Base-by-base conservation (phyloP, 495 filamentous ascomycete species). In the Hyaloscypha finlandica region DNA sequence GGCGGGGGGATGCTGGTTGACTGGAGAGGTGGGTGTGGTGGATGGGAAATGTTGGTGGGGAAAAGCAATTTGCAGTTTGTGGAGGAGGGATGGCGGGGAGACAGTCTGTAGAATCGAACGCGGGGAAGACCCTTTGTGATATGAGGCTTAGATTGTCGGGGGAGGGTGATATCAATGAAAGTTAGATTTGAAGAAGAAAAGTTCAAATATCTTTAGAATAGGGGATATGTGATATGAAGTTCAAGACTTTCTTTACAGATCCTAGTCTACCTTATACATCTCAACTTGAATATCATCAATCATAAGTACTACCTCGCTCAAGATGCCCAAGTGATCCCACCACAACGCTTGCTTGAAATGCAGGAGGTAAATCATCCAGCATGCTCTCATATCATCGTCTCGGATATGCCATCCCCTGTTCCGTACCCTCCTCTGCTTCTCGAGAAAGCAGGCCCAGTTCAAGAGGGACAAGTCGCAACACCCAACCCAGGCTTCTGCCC, bases 401-500 rank as follows among this genome's bases (percentile, higher is more conserved):
- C 35, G 25, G 6, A 57, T 57, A 31, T 12, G 4, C 56, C 56
- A 16, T 37, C 4, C 56, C 6, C 56, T 59, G 29, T 5, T 31
- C 12, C 35, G 12, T 37, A 6, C 35, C 1, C 6, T 37, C 12
- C 35, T 37, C 12, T 6, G 35, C 35, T 3, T 12, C 35, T 37
- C 35, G 12, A 3, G 35, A 37, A 37, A 25, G 25, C 25, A 25
- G 25, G 25, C 2, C 25, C 25, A 25, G 25, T 25, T 25, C 25
- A 25, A 25, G 25, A 2, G 25, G 25, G 25, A 25, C 35, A 14
- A 56, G 12, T 42, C 62, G 16, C 11, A 22, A 30, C 61, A 35
- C 33, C 55, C 22, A 42, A 37, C 29, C 64, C 63, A 16, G 71
- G 71, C 45, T 81, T 84, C 73, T 85, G 82, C 33, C 77, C 82